phyloP scores from a whole-genome alignment of 768 basidiomycete genomes.

The Naganishia vaughanmartiniae region DNA sequence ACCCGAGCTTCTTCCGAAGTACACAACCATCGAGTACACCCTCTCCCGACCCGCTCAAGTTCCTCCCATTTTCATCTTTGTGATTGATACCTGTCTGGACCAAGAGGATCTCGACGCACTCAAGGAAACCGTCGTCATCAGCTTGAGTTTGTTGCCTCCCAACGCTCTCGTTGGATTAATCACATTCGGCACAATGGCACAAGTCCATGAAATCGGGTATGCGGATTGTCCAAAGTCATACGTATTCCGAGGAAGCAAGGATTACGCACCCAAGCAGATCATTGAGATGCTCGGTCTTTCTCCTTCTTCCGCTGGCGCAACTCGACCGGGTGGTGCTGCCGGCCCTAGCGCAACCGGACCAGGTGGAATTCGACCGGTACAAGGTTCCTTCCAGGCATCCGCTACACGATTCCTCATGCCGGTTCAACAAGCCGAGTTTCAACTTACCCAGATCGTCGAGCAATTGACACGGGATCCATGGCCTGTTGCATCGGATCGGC shows the following conservation, averaged over 20 bases:
- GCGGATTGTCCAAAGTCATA: slow-evolving; percentile 95
- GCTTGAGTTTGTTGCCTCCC: slow-evolving; percentile 85
- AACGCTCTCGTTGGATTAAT: slow-evolving; percentile 93
- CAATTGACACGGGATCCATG: slow-evolving; percentile 84
- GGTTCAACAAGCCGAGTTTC: slow-evolving; percentile 88
- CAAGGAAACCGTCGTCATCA: slow-evolving; percentile 89
- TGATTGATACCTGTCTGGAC: slow-evolving; percentile 88
- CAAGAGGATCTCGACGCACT: slow-evolving; percentile 94
- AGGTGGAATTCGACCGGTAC: slow-evolving; percentile 42
- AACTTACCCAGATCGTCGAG: slow-evolving; percentile 89
- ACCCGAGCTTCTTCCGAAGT: slow-evolving; percentile 91
- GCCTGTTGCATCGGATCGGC: slow-evolving; percentile 93
- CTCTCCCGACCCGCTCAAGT: slow-evolving; percentile 83
- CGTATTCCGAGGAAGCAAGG: slow-evolving; percentile 97
- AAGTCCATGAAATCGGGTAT: slow-evolving; percentile 98
- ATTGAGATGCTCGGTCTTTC: slow-evolving; percentile 95
- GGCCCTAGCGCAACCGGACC: slow-evolving; percentile 35
- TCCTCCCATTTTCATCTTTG: slow-evolving; percentile 94
- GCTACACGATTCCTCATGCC: slow-evolving; percentile 77
- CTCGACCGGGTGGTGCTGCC: slow-evolving; percentile 19
- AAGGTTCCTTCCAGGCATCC: slow-evolving; percentile 49
- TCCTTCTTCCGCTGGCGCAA: slow-evolving; percentile 62
- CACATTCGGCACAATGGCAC: slow-evolving; percentile 96
- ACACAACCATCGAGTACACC: slow-evolving; percentile 99
- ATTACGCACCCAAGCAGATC: slow-evolving; percentile 92